Conservation (phyloP, 2,329 filamentous ascomycete genomes). For the Calonectria pauciramosa region DNA sequence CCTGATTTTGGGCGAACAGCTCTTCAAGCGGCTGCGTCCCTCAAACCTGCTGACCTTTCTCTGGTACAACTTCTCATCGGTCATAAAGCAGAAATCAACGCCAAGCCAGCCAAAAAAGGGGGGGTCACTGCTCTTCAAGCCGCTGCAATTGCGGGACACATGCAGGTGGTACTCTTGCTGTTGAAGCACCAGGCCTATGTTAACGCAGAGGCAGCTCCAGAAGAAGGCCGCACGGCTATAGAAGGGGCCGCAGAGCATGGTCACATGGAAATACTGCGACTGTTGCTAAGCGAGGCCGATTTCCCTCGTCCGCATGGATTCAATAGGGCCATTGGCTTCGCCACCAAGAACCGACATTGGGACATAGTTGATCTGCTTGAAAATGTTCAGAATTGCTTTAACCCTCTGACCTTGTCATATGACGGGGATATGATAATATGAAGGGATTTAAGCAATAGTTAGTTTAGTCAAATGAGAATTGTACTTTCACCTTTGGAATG, state of each 20-base stretch:
- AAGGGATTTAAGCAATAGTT: no score
- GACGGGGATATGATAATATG: neutral
- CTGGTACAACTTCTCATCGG: neutral
- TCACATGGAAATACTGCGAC: neutral
- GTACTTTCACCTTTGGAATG: no score
- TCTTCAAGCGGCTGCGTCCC: neutral
- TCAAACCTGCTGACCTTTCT: neutral
- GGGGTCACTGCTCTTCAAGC: neutral
- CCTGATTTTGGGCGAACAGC: neutral
- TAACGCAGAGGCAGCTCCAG: neutral
- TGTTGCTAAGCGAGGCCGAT: neutral
- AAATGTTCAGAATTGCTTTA: neutral
- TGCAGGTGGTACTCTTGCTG: neutral
- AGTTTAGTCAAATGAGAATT: no score
- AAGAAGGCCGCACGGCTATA: neutral
- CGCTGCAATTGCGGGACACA: neutral
- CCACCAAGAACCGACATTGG: neutral
- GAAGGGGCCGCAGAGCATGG: conserved; percentile 1
- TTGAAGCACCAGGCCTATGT: neutral
- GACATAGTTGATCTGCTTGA: neutral
- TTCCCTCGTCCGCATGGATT: neutral
- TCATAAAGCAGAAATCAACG: neutral
- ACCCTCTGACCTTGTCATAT: neutral
- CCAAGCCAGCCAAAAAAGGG: neutral
- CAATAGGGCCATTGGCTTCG: neutral